These are phyloP conservation scores for Centaurea solstitialis DNA, from an alignment of 129 eudicot genomes.

Conservation along the genomic window DNA sequence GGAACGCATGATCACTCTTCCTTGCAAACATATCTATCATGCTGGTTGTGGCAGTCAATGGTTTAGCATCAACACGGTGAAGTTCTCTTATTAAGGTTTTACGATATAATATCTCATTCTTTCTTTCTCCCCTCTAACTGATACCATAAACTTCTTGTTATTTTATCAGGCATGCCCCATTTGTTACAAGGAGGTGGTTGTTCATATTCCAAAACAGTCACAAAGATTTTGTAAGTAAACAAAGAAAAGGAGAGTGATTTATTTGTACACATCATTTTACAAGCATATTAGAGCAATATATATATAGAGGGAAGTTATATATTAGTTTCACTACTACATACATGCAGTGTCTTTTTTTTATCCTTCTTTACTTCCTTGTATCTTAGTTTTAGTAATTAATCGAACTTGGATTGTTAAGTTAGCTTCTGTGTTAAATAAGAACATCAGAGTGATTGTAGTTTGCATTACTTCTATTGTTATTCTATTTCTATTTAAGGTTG, in stretches of 20 bases:
- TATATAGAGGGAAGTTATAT: conserved; percentile 7
- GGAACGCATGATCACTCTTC: conserved; percentile 75
- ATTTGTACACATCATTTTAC: not conserved
- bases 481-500: not conserved
- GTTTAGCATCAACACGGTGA: conserved; percentile 93
- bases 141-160: not conserved
- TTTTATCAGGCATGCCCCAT: conserved; percentile 81
- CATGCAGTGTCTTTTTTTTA: conserved; percentile 6
- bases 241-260: conserved; percentile 13
- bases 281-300: conserved; percentile 13
- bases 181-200: conserved; percentile 77
- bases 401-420: conserved; percentile 6
- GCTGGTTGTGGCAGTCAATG: conserved; percentile 77
- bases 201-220: conserved; percentile 52
- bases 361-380: conserved; percentile 6
- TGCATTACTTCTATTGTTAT: conserved; percentile 17
- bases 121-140: not conserved
- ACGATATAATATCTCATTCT: not conserved
- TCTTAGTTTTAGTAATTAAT: conserved; percentile 18
- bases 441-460: conserved; percentile 35
- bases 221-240: conserved; percentile 27
- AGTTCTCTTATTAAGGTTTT: not conserved
- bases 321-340: conserved; percentile 15
- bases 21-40: conserved; percentile 93
- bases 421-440: conserved; percentile 41